Evolutionary conservation across 306 rosid species (phyloP).

Genomic region (Chamaecrista fasciculata): DNA sequence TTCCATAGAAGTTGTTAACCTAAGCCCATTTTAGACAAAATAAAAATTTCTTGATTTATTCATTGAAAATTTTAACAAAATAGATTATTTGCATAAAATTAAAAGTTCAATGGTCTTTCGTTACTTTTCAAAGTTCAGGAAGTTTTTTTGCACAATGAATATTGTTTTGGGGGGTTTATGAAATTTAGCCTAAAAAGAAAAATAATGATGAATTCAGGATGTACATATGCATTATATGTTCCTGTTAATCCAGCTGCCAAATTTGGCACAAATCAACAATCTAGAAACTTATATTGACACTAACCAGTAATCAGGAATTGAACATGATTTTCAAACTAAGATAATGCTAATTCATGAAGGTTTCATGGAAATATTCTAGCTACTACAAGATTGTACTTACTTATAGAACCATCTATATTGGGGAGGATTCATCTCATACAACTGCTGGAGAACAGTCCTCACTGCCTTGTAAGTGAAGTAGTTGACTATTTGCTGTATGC

Average conservation of each 20-base stretch:
- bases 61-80: no score
- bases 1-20: neutral
- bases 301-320: neutral
- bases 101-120: no score
- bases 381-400: conserved; percentile 48
- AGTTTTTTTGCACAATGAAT: no score
- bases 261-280: neutral
- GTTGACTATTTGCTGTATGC: conserved; percentile 82
- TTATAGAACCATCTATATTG: conserved; percentile 85
- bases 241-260: neutral
- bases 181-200: no score
- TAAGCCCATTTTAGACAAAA: neutral
- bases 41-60: no score
- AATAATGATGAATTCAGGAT: neutral
- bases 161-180: no score
- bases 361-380: conserved; percentile 8
- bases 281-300: neutral
- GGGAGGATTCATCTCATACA: conserved; percentile 94
- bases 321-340: neutral
- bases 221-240: neutral
- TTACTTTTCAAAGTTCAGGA: no score
- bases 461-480: conserved; percentile 95
- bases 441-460: conserved; percentile 89
- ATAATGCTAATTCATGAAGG: neutral
- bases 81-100: no score